These are phyloP conservation scores for Wolfiporia cocos DNA, from an alignment of 1,284 basidiomycete species.

Conservation along the genomic window DNA sequence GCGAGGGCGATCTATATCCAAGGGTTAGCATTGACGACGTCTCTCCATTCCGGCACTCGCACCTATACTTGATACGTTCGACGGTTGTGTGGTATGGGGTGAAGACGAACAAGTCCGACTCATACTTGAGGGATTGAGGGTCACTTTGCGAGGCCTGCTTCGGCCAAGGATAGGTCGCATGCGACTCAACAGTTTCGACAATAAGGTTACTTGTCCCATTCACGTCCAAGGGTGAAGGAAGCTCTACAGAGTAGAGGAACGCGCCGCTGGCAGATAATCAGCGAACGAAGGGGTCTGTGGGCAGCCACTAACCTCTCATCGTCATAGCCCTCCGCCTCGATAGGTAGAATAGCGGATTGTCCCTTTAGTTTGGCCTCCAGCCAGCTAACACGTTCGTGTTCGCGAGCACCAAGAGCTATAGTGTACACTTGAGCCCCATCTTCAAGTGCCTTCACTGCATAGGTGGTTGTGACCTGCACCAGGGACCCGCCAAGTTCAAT, in stretches of 20 bases:
- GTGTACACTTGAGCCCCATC: conserved; percentile 60
- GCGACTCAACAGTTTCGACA: conserved; percentile 70
- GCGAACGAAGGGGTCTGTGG: conserved; percentile 1
- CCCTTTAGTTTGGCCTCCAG: conserved; percentile 77
- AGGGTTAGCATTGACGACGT: not conserved
- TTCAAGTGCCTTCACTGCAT: conserved; percentile 71
- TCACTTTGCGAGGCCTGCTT: conserved; percentile 69
- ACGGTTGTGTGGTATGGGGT: conserved; percentile 80
- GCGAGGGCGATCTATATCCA: conserved; percentile 50
- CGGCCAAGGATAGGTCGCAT: conserved; percentile 75
- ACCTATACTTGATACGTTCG: conserved; percentile 86
- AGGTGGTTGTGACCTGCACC: conserved; percentile 83
- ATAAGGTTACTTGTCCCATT: conserved; percentile 69
- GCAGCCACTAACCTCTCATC: conserved; percentile 39
- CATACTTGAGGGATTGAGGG: conserved; percentile 77
- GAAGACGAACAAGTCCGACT: conserved; percentile 69
- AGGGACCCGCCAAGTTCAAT: conserved; percentile 85
- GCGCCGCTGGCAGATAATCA: conserved; percentile 24
- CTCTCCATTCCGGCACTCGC: conserved; percentile 1
- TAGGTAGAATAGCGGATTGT: conserved; percentile 47
- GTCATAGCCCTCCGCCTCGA: conserved; percentile 46
- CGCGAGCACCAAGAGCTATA: conserved; percentile 60
- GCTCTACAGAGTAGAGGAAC: conserved; percentile 33
- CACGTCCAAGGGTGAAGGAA: conserved; percentile 40
- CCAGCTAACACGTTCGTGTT: conserved; percentile 69